Evolutionary conservation across 164 flowering plant genomes (phyloP).

Genomic region (Vitis riparia): DNA sequence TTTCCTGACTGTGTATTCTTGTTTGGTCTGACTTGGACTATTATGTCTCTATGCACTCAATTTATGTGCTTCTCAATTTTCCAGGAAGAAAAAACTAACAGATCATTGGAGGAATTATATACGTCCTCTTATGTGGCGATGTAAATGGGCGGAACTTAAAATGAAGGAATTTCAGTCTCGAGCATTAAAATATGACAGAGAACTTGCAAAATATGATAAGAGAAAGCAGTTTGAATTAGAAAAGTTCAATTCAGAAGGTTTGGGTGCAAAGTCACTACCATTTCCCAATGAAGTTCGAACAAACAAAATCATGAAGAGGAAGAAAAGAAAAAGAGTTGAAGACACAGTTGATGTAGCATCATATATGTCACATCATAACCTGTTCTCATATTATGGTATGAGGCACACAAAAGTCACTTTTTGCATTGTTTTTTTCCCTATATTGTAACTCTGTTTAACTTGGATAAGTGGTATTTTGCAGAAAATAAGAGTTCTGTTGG

Average conservation of each 20-base stretch:
- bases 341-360: slow-evolving; percentile 53
- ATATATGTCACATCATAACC: slow-evolving; percentile 61
- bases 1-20: too few species aligned
- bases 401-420: background rate
- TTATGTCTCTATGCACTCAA: too few species aligned
- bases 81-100: slow-evolving; percentile 81
- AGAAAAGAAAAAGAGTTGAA: slow-evolving; percentile 70
- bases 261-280: slow-evolving; percentile 52
- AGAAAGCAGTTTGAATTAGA: slow-evolving; percentile 35
- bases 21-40: too few species aligned
- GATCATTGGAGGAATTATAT: slow-evolving; percentile 80
- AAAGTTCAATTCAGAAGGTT: slow-evolving; percentile 33
- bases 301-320: slow-evolving; percentile 55
- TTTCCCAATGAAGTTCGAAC: slow-evolving; percentile 30
- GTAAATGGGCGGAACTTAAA: slow-evolving; percentile 76
- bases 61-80: slow-evolving; percentile 4
- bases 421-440: slow-evolving; percentile 1
- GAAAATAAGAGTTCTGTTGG: slow-evolving; percentile 56
- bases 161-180: slow-evolving; percentile 62
- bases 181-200: slow-evolving; percentile 55
- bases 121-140: slow-evolving; percentile 81
- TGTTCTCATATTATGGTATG: slow-evolving; percentile 81
- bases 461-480: slow-evolving; percentile 31
- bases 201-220: slow-evolving; percentile 45
- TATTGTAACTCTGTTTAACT: background rate